Conservation (phyloP, 2,329 filamentous ascomycete genomes). For the Stachybotrys chartarum region DNA sequence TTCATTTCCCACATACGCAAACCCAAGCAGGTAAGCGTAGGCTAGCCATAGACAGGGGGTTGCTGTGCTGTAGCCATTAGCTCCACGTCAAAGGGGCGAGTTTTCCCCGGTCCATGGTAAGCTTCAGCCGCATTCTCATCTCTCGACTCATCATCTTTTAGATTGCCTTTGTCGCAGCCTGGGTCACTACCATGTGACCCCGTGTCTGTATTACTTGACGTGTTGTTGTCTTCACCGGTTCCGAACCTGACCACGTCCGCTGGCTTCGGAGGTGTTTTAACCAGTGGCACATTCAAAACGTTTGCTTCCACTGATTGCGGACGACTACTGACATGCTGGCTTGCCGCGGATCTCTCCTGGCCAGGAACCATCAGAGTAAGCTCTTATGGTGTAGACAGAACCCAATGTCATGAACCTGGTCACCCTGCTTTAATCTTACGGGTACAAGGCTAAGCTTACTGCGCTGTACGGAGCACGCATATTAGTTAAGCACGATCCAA, state of each 20-base stretch:
- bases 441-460: background rate
- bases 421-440: background rate
- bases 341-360: background rate
- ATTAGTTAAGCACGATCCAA: background rate
- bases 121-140: background rate
- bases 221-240: background rate
- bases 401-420: background rate
- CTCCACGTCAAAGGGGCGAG: background rate
- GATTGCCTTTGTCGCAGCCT: background rate
- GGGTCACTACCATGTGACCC: background rate
- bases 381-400: background rate
- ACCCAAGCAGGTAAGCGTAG: background rate
- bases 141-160: background rate
- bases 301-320: no score
- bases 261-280: background rate
- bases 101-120: background rate
- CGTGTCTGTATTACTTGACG: background rate
- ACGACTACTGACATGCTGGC: background rate
- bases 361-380: background rate
- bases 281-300: no score
- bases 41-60: background rate
- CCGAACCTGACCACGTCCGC: background rate
- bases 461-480: background rate
- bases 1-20: background rate
- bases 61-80: background rate